Percentiles rank a stretch among this genome's conserved stretches.
Evolutionary conservation across 352 stramenopile genomes (phyloP).

Genomic region (Thalassiosira exigua): DNA sequence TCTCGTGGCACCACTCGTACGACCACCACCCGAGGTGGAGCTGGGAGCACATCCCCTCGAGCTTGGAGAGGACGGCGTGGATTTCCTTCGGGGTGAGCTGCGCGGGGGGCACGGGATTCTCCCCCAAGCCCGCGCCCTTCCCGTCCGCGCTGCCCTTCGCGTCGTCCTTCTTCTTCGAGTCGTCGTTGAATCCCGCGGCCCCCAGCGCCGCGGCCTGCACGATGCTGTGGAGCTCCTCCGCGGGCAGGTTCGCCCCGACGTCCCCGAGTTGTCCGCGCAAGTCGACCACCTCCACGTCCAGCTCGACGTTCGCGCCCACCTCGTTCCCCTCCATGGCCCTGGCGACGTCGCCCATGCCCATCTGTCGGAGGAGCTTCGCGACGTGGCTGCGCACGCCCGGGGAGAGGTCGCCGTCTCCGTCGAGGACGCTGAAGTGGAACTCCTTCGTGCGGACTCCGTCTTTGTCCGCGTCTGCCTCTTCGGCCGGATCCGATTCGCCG

Average conservation of each 20-base stretch:
- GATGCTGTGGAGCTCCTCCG: slow-evolving; percentile 24
- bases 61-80: slow-evolving; percentile 17
- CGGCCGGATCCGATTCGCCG: not conserved
- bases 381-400: slow-evolving; percentile 21
- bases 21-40: slow-evolving; percentile 81
- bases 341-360: slow-evolving; percentile 37
- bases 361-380: slow-evolving; percentile 28
- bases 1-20: slow-evolving; percentile 84
- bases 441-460: not conserved
- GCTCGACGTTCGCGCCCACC: not conserved
- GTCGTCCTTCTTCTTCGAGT: slow-evolving; percentile 10
- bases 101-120: not conserved
- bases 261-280: not conserved
- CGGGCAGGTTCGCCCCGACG: not conserved
- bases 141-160: slow-evolving; percentile 5
- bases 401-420: not conserved
- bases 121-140: not conserved
- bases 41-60: slow-evolving; percentile 74
- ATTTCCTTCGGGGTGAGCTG: slow-evolving; percentile 34
- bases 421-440: not conserved
- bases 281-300: not conserved
- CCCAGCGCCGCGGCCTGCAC: slow-evolving; percentile 36
- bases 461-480: not conserved
- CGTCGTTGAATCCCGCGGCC: slow-evolving; percentile 18
- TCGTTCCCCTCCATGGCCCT: not conserved